A percentile compares a stretch with the other conserved stretches of the same genome.
Conservation (phyloP, 805 yeast genomes). For the Candida boidinii region DNA sequence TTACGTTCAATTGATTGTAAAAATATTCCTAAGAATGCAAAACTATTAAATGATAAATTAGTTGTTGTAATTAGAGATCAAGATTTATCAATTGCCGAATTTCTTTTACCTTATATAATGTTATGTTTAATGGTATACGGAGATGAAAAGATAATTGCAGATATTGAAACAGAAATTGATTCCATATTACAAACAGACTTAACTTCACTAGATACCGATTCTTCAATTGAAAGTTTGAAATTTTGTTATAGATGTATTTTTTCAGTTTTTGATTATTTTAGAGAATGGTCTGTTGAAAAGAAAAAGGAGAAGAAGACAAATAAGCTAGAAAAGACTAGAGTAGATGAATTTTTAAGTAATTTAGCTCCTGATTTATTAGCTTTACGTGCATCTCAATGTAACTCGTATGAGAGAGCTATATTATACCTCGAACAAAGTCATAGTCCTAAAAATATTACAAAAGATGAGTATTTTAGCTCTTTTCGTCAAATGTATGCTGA, state of each 20-base stretch:
- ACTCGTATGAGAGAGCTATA: constrained; percentile 80
- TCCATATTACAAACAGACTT: constrained; percentile 44
- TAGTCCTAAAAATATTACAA: constrained; percentile 27
- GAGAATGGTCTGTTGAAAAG: constrained; percentile 56
- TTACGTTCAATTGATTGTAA: constrained; percentile 26
- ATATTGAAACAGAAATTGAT: constrained; percentile 51
- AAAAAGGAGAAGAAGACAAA: constrained; percentile 21
- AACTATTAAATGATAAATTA: constrained; percentile 51
- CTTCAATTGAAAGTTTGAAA: constrained; percentile 47
- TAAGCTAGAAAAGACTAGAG: constrained; percentile 24
- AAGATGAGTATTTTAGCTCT: constrained; percentile 34
- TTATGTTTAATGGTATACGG: constrained; percentile 43
- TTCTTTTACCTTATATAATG: constrained; percentile 69
- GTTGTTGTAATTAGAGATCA: constrained; percentile 59
- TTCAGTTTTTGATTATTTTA: constrained; percentile 72
- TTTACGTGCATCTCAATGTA: constrained; percentile 70
- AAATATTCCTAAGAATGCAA: constrained; percentile 21
- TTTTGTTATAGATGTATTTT: constrained; percentile 68
- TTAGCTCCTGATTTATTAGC: constrained; percentile 72
- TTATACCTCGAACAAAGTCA: constrained; percentile 75
- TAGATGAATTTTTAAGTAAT: constrained; percentile 38
- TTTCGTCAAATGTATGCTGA: constrained; percentile 79
- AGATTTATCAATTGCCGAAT: constrained; percentile 60
- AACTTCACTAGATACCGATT: constrained; percentile 37
- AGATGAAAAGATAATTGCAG: constrained; percentile 28